phyloP scores from a whole-genome alignment of 495 filamentous ascomycete species.

The Massariosphaeria phaeospora region DNA sequence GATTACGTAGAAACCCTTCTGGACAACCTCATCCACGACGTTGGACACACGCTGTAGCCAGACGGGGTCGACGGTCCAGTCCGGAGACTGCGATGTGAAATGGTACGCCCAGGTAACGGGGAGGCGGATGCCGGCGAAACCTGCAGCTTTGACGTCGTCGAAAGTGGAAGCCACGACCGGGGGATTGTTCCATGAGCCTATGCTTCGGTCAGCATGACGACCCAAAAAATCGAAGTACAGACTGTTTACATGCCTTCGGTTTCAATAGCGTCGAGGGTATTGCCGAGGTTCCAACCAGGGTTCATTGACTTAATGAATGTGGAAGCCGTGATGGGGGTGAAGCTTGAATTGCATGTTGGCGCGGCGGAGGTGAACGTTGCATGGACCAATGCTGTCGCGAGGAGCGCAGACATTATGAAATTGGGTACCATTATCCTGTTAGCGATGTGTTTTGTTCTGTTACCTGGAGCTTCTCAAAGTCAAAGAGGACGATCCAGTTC shows the following conservation, averaged over 20 bases:
- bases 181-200: constrained; percentile 58
- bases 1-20: constrained; percentile 49
- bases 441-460: too few species aligned
- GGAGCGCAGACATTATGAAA: too few species aligned
- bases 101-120: constrained; percentile 60
- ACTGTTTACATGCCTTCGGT: constrained; percentile 56
- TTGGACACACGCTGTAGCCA: constrained; percentile 59
- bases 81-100: constrained; percentile 48
- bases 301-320: constrained; percentile 40
- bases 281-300: constrained; percentile 48
- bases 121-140: constrained; percentile 57
- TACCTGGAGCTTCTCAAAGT: not conserved
- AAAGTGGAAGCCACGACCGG: constrained; percentile 49
- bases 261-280: constrained; percentile 56
- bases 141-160: constrained; percentile 48
- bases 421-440: too few species aligned
- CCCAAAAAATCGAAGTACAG: too few species aligned
- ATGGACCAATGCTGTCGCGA: not conserved
- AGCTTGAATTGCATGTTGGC: constrained; percentile 39
- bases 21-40: constrained; percentile 54
- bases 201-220: too few species aligned
- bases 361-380: not conserved
- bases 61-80: constrained; percentile 50
- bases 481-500: not conserved
- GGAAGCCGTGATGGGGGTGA: constrained; percentile 40